A percentile compares a stretch with the other conserved stretches of the same genome.
These are phyloP conservation scores for Zygnema cylindricum DNA, from an alignment of 139 green algal species.

Conservation along the genomic window DNA sequence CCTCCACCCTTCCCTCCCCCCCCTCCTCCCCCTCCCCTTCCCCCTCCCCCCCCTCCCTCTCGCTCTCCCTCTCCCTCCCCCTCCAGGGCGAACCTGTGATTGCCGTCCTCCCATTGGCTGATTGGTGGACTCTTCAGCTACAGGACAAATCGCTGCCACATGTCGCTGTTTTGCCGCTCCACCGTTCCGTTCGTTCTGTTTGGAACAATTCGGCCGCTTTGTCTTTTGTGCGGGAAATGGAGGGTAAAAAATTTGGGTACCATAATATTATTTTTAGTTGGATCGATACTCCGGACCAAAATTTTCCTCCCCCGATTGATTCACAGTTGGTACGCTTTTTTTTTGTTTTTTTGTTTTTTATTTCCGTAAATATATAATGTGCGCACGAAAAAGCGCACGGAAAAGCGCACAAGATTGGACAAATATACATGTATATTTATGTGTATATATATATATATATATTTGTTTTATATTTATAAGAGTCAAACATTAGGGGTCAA, in stretches of 20 bases:
- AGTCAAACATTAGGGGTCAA: no score
- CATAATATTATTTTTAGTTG: slow-evolving; percentile 63
- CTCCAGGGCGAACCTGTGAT: slow-evolving; percentile 13
- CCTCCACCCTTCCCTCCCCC: not conserved
- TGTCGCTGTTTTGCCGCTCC: slow-evolving; percentile 35
- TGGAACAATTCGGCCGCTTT: slow-evolving; percentile 33
- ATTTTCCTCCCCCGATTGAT: slow-evolving; percentile 42
- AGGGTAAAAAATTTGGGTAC: slow-evolving; percentile 48
- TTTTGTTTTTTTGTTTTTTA: no score
- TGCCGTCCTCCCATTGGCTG: not conserved
- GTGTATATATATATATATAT: no score
- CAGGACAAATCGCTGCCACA: slow-evolving; percentile 38
- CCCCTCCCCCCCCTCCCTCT: slow-evolving; percentile 2
- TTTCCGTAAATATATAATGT: no score
- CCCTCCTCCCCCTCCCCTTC: not conserved
- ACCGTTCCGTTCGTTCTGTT: not conserved
- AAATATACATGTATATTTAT: no score
- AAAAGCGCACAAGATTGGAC: no score
- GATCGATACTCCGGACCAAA: slow-evolving; percentile 47
- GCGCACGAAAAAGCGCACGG: no score
- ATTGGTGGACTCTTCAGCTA: slow-evolving; percentile 36
- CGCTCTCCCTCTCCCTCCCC: not conserved
- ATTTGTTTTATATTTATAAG: no score
- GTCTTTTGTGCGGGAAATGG: slow-evolving; percentile 46
- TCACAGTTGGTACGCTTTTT: slow-evolving; percentile 47